Conservation (phyloP, 2,329 filamentous ascomycete genomes). For the Aspergillus arachidicola region DNA sequence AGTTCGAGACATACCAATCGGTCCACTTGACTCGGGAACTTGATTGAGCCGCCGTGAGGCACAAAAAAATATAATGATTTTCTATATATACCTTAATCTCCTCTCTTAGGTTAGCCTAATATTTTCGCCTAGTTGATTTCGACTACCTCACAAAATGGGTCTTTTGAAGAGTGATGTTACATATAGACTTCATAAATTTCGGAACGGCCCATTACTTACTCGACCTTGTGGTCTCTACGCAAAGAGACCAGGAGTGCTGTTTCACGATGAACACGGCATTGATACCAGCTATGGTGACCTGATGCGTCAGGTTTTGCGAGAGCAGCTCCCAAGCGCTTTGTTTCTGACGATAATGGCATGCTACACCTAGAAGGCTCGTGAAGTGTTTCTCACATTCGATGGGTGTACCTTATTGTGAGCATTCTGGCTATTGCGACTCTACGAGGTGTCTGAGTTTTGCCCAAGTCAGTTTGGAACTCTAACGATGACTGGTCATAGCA, state of each 20-base stretch:
- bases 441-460: neutral
- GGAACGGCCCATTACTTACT: neutral
- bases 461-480: neutral
- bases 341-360: neutral
- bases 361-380: neutral
- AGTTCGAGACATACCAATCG: too few relatives aligned
- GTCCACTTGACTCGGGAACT: too few relatives aligned
- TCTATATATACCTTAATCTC: too few relatives aligned
- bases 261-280: neutral
- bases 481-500: neutral
- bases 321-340: neutral
- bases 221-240: neutral
- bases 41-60: too few relatives aligned
- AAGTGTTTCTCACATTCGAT: neutral
- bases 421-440: neutral
- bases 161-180: too few relatives aligned
- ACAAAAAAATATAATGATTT: too few relatives aligned
- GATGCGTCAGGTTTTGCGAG: neutral
- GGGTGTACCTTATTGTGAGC: neutral
- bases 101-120: too few relatives aligned
- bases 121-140: too few relatives aligned
- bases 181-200: neutral
- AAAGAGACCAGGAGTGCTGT: neutral
- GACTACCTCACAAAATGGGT: too few relatives aligned
- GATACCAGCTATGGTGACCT: neutral